Base-by-base conservation (phyloP, 768 basidiomycete genomes). In the Auricularia cornea region DNA sequence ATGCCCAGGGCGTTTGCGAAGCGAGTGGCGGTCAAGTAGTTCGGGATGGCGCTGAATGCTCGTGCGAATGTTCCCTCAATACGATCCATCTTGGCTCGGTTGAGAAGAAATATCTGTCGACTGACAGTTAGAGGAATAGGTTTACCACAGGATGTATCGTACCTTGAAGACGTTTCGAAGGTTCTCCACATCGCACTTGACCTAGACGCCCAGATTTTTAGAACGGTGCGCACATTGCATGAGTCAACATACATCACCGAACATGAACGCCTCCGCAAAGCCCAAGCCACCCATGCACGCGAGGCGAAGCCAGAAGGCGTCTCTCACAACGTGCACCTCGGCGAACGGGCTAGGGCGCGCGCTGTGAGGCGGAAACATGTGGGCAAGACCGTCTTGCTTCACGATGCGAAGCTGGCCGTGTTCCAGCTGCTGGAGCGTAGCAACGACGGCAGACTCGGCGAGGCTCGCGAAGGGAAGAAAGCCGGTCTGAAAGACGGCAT, bases 251-350 rank as follows among this genome's bases (percentile, higher is more conserved):
- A 48, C 44, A 56, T 91, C 88, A 6, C 88, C 87, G 62, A 83
- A 84, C 89, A 91, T 90, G 73, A 84, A 90, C 0, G 86, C 84
- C 72, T 91, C 89, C 3, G 85, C 80, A 67, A 91, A 89, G 3
- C 88, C 89, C 52, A 91, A 73, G 69, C 89, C 88, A 26, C 84
- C 79, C 78, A 85, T 83, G 10, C 78, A 70, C 20, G 44, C 44
- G 6, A 48, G 44, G 44, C 44, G 44, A 12, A 48, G 2, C 44
- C 44, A 48, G 44, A 48, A 48, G 16, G 44, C 23, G 44, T 48
- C 44, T 23, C 44, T 18, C 44, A 48, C 44, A 4, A 48, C 44
- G 6, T 23, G 16, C 20, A 48, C 5, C 44, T 48, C 44, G 12
- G 44, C 44, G 10, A 6, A 14, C 5, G 44, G 44, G 6, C 44